Conservation (phyloP, 257 asterid species). For the Dorcoceras hygrometricum region DNA sequence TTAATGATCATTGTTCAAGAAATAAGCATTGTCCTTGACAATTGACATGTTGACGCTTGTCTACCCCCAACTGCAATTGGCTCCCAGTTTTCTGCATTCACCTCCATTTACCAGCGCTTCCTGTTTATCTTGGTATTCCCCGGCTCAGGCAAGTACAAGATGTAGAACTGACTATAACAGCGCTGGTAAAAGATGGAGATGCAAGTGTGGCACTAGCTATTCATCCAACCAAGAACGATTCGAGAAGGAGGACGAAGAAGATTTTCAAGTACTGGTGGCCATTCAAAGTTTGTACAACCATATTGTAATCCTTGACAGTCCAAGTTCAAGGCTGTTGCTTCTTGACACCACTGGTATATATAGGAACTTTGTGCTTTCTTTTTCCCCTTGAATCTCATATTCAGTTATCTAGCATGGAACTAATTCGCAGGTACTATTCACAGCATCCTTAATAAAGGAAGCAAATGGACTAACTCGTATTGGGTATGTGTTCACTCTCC, state of each 20-base stretch:
- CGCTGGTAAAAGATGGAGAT: too few species aligned
- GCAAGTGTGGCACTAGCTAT: too few species aligned
- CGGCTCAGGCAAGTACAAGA: too few species aligned
- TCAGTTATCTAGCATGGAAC: background rate
- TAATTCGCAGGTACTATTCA: conserved; percentile 62
- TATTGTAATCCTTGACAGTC: conserved; percentile 56
- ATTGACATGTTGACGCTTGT: too few species aligned
- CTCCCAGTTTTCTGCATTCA: too few species aligned
- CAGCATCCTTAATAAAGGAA: conserved; percentile 52
- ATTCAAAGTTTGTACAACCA: conserved; percentile 44
- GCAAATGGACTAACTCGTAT: conserved; percentile 70
- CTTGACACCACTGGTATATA: conserved; percentile 61
- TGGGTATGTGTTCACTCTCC: conserved; percentile 47
- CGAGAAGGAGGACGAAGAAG: conserved; percentile 32
- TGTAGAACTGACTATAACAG: too few species aligned
- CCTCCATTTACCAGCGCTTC: too few species aligned
- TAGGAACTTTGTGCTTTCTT: background rate
- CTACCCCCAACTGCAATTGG: too few species aligned
- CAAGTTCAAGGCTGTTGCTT: conserved; percentile 55
- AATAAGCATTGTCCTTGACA: too few species aligned
- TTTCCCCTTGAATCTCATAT: too few species aligned
- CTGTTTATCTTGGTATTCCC: too few species aligned
- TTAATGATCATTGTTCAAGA: too few species aligned
- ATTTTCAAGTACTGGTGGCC: conserved; percentile 44
- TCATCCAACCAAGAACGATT: background rate